These are phyloP conservation scores for Boletus rufocinnamomeus DNA, from an alignment of 768 basidiomycete species.

Conservation along the genomic window DNA sequence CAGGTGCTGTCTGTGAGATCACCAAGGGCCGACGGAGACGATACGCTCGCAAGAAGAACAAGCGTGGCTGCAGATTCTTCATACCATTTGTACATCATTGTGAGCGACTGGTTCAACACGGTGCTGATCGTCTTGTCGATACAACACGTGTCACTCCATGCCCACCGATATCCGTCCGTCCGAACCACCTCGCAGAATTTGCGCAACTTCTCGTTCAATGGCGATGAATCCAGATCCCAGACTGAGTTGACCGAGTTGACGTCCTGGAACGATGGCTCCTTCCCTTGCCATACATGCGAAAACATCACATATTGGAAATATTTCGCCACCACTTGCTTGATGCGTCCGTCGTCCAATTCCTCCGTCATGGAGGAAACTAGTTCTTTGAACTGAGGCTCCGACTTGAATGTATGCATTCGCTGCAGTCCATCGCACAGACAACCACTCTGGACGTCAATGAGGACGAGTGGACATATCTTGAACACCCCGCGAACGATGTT, in stretches of 20 bases:
- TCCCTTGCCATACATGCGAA: neutral
- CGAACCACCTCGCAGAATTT: slow-evolving; percentile 11
- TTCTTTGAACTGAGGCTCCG: neutral
- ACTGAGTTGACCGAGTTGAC: slow-evolving; percentile 3
- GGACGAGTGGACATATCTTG: neutral
- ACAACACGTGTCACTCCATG: neutral
- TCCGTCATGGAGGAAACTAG: slow-evolving; percentile 13
- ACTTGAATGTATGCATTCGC: slow-evolving; percentile 2
- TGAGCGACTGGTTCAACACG: slow-evolving; percentile 11
- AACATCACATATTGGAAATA: neutral
- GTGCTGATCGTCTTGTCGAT: slow-evolving; percentile 14
- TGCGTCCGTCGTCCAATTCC: slow-evolving; percentile 2
- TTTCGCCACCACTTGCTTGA: neutral
- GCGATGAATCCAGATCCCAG: slow-evolving; percentile 7
- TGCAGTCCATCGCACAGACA: neutral
- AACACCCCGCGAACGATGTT: neutral
- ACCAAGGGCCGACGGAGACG: neutral
- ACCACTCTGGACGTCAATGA: neutral
- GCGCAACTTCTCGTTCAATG: slow-evolving; percentile 4
- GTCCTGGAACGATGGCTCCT: slow-evolving; percentile 13
- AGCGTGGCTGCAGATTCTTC: neutral
- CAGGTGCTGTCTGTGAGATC: slow-evolving; percentile 1
- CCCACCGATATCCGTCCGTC: slow-evolving; percentile 15
- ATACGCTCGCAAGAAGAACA: neutral
- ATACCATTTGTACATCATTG: slow-evolving; percentile 4